Percentiles rank a stretch among this genome's conserved stretches.
Conservation (phyloP, 495 filamentous ascomycete genomes). For the Neurospora sp. region DNA sequence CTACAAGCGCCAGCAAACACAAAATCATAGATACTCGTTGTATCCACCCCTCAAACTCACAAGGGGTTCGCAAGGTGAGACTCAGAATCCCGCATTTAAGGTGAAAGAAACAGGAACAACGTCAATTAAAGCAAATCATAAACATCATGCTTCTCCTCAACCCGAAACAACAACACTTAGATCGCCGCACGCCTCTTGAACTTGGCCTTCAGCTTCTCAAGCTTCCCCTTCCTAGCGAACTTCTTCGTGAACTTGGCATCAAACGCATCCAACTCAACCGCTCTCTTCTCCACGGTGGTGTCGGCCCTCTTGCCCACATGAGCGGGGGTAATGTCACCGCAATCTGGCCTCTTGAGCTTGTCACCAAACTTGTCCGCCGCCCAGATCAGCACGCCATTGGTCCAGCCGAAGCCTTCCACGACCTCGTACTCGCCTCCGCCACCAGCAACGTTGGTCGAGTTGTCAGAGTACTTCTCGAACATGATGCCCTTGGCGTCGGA, state of each 20-base stretch:
- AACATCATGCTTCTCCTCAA: neutral
- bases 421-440: slow-evolving; percentile 41
- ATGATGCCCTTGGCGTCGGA: slow-evolving; percentile 30
- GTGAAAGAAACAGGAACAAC: neutral
- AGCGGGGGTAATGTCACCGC: slow-evolving; percentile 32
- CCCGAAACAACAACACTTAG: neutral
- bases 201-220: neutral
- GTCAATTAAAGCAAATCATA: neutral
- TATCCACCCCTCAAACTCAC: neutral
- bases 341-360: slow-evolving; percentile 31
- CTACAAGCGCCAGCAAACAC: neutral
- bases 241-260: slow-evolving; percentile 33
- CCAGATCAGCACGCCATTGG: slow-evolving; percentile 43
- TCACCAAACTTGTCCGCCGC: slow-evolving; percentile 35
- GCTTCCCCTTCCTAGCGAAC: slow-evolving; percentile 15
- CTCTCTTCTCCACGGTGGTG: slow-evolving; percentile 14
- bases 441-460: slow-evolving; percentile 36
- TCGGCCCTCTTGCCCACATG: slow-evolving; percentile 8
- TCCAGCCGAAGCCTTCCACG: slow-evolving; percentile 44
- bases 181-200: neutral
- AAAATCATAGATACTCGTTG: neutral
- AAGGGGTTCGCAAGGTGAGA: neutral
- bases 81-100: neutral
- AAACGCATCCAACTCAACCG: slow-evolving; percentile 29
- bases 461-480: slow-evolving; percentile 43